Evolutionary conservation across 176 grass and related monocot species (phyloP), one percentile per base, ranked within the genome.

Genomic region (Oryza glaberrima): DNA sequence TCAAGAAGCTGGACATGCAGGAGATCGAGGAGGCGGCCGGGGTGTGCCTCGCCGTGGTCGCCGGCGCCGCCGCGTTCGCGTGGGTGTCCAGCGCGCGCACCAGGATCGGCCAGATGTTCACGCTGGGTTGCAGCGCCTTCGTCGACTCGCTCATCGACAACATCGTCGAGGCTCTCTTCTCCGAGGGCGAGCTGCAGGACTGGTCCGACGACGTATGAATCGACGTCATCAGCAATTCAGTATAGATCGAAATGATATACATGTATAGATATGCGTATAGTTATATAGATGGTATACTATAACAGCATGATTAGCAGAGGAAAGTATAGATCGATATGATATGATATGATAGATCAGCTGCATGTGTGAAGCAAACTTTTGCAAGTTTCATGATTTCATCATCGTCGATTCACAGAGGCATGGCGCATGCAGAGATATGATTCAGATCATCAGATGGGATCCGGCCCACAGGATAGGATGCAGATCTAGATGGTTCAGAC

Each of bases 81-180:
- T 94, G 91, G 91, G 81, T 88, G 2, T 85, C 96, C 10, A 94
- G 93, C 65, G 90, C 88, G 69, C 93, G 93, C 25, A 87, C 41
- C 76, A 81, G 91, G 83, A 98, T 98, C 75, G 89, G 96, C 0
- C 93, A 92, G 90, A 96, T 98, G 75, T 83, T 98, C 77, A 94
- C 85, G 54, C 77, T 98, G 8, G 85, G 93, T 0, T 94, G 93
- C 89, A 96, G 87, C 90, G 56, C 77, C 78, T 98, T 95, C 86
- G 96, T 95, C 38, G 96, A 98, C 85, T 77, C 93, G 12, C 81
- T 98, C 86, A 94, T 98, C 88, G 96, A 96, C 82, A 99, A 92
- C 90, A 73, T 96, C 77, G 96, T 96, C 19, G 96, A 99, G 76
- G 96, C 90, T 41, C 79, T 99, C 73, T 99, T 99, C 86, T 92